Evolutionary conservation across 2,329 filamentous ascomycete genomes (phyloP), one percentile per base, ranked within the genome.

Genomic region (Trichoderma afroharzianum): DNA sequence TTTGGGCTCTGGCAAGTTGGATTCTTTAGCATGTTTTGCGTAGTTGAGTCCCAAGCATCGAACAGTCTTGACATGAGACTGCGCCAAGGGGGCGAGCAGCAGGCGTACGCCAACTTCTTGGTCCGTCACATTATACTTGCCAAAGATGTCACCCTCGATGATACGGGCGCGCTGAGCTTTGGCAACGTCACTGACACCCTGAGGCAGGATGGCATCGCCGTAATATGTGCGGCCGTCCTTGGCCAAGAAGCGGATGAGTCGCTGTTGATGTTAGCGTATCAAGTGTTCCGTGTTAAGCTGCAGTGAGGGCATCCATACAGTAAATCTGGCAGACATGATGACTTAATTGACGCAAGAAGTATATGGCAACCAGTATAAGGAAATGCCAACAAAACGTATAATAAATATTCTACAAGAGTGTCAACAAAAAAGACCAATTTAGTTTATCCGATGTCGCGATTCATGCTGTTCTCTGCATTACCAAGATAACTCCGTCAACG

Each of bases 41-140:
- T 93, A 93, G 81, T 93, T 93, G 63, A 93, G 82, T 1, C 91
- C 91, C 14, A 93, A 79, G 74, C 91, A 93, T 70, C 91, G 86
- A 62, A 93, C 90, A 0, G 90, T 92, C 76, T 84, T 85, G 71
- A 92, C 87, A 72, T 92, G 87, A 66, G 89, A 84, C 2, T 85
- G 83, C 1, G 89, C 87, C 21, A 93, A 82, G 0, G 92, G 91
- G 2, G 89, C 82, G 15, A 93, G 84, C n/a, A 93, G 83, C 61
- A 83, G 79, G 47, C 84, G 82, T 73, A 88, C 86, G 69, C 86
- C 84, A 66, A 85, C 87, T 18, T 90, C 81, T 71, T 90, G 83
- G 72, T 91, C 87, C 12, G 90, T 92, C 57, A 93, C 87, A 50
- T 85, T 81, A 77, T 92, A 85, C 74, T 86, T 83, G 66, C 89